Evolutionary conservation across 2,329 filamentous ascomycete species (phyloP), one percentile per base, ranked within the genome.

Genomic region (Sporothrix sp.): DNA sequence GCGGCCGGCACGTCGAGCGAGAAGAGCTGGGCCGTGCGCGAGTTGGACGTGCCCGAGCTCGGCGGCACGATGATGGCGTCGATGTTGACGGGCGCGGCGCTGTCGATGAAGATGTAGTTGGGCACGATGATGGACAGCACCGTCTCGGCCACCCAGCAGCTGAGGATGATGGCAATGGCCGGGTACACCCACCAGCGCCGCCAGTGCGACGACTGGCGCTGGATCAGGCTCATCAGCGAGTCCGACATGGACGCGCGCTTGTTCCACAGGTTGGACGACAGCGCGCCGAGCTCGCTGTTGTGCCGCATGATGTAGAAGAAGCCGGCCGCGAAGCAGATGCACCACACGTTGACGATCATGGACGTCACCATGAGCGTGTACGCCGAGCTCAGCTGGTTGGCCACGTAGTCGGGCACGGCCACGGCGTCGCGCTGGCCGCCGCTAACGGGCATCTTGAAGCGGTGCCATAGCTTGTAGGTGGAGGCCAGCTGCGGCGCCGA

Each of bases 1-100:
- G 90, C 91, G 6, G 88, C 94, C 59, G 54, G 52, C 32, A 54
- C 56, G 25, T 54, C 53, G 36, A 52, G 53, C n/a, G 53, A 49
- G 43, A 54, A 54, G 28, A 54, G 50, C 42, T 51, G 50, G 7
- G 53, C 53, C 3, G 50, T 46, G n/a, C 23, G 50, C 25, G 53
- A 50, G 50, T 40, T 40, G 28, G 45, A 37, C 3, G 44, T 51
- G 43, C 50, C 52, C 14, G 40, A 43, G 50, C 50, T 52, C 23
- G 53, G 53, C 23, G 53, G 53, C n/a, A 54, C 53, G 10, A 54
- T 30, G 18, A 54, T 52, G 42, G 53, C 40, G 21, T 52, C 14
- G 3, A 54, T 10, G 25, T 54, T 50, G 30, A 54, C 53, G n/a
- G 52, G 53, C 11, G 53, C 53, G 20, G 53, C 53, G 3, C 40